Evolutionary conservation across 2,329 filamentous ascomycete genomes (phyloP).

Genomic region (Fusarium sp.): DNA sequence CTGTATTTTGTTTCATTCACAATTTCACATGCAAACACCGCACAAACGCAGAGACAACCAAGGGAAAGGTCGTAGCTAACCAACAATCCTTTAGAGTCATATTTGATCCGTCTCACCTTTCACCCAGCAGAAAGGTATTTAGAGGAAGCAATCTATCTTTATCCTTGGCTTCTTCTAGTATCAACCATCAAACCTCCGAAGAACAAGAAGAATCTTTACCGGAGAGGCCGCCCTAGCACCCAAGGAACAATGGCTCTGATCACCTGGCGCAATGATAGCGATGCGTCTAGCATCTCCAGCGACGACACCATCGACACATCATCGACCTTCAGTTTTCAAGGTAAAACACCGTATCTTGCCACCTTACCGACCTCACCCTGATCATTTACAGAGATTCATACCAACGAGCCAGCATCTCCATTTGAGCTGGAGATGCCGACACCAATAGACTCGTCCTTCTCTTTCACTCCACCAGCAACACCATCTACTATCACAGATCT

Average conservation of each 20-base stretch:
- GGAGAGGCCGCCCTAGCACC: background rate
- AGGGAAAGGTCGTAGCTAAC: background rate
- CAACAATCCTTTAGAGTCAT: background rate
- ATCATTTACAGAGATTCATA: background rate
- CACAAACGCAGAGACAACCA: background rate
- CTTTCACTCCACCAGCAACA: background rate
- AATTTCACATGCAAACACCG: background rate
- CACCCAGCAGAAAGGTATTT: background rate
- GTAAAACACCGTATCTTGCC: background rate
- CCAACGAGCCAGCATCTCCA: background rate
- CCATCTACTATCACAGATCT: background rate
- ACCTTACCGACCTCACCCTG: background rate
- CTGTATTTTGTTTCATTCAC: background rate
- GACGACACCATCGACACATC: background rate
- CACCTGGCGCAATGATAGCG: background rate
- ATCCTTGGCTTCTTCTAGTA: background rate
- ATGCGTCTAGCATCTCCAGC: background rate
- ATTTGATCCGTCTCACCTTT: background rate
- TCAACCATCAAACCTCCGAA: background rate
- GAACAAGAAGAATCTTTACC: background rate
- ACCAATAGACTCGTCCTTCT: background rate
- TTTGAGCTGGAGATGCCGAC: background rate
- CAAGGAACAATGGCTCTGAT: background rate
- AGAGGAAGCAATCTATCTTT: background rate
- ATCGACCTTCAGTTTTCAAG: background rate